Evolutionary conservation across 768 basidiomycete genomes (phyloP).

Genomic region (Mycena leptocephala): DNA sequence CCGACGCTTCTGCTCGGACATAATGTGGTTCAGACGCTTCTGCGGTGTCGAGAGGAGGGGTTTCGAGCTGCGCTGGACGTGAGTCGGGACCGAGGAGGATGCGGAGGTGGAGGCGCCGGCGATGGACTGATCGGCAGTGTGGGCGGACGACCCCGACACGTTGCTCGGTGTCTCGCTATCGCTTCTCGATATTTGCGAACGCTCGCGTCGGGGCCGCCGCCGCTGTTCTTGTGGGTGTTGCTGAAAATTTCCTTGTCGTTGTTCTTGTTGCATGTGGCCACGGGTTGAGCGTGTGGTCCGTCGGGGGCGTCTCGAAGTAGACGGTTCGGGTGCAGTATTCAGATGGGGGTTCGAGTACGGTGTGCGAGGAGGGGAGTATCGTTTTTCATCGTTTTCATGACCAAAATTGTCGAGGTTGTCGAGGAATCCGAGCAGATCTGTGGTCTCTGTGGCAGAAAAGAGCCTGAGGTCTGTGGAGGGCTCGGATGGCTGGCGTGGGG

Average conservation of each 20-base stretch:
- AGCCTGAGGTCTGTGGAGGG: constrained; percentile 85
- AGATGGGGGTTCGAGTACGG: constrained; percentile 68
- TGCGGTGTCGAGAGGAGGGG: constrained; percentile 87
- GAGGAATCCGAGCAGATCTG: constrained; percentile 86
- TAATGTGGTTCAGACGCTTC: constrained; percentile 93
- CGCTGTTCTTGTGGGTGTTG: constrained; percentile 37
- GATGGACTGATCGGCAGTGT: constrained; percentile 1
- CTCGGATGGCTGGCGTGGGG: constrained; percentile 74
- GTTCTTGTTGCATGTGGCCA: constrained; percentile 42
- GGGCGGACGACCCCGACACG: constrained; percentile 33
- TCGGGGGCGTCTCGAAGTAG: constrained; percentile 51
- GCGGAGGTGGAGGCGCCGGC: constrained; percentile 13
- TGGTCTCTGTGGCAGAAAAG: constrained; percentile 86
- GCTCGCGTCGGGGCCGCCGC: not conserved
- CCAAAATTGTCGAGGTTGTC: constrained; percentile 79
- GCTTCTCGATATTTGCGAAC: not conserved
- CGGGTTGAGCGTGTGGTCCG: constrained; percentile 48
- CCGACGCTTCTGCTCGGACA: constrained; percentile 94
- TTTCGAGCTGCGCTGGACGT: constrained; percentile 58
- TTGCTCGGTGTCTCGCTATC: constrained; percentile 35
- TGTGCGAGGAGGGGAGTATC: constrained; percentile 43
- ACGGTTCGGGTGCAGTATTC: constrained; percentile 59
- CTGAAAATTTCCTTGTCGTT: not conserved
- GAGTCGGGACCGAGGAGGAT: constrained; percentile 34
- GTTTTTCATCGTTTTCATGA: constrained; percentile 54